Evolutionary conservation across 108 stramenopile species (phyloP), one percentile per base, ranked within the genome.

Genomic region (Bacterosira constricta): DNA sequence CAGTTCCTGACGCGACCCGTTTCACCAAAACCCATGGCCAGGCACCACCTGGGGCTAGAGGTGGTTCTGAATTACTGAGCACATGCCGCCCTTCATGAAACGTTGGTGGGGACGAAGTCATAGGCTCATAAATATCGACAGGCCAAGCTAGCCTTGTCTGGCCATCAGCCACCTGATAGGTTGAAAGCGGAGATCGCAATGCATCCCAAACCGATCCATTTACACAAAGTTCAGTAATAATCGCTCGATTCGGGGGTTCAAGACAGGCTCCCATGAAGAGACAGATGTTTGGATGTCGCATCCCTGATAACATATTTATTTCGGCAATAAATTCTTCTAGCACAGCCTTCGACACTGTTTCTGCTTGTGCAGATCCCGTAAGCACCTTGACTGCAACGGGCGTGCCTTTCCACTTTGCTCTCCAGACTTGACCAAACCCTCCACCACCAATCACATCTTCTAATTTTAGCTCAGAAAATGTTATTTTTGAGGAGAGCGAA

Each of bases 231-330:
- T 97, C 97, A 4, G 94, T 96, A 8, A 97, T 74, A 21, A 97
- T 95, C 18, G 90, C 89, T 20, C 92, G 80, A 73, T 96, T 94
- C 4, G 94, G 90, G 8, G 93, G 88, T 15, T 88, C 86, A 21
- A 96, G 64, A 67, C 90, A 94, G n/a, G 95, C 95, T 39, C 97
- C 97, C 88, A 97, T 95, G 69, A 91, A 96, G 39, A 96, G 77
- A 51, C 94, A 94, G 57, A 97, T 91, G 67, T 96, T 95, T 35
- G 97, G 97, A 82, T 97, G 97, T 21, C 95, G 75, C 90, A 97
- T 94, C 12, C 90, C 89, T 32, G 79, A 73, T 20, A 94, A 62
- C 67, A 94, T 79, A 66, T 94, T 94, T 63, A 94, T 94, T 71
- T 94, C 93, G 2, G 89, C 89, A 41, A 79, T 86, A 60, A 94